Evolutionary conservation across 768 basidiomycete genomes (phyloP).

Genomic region (Hericium rajendrae): DNA sequence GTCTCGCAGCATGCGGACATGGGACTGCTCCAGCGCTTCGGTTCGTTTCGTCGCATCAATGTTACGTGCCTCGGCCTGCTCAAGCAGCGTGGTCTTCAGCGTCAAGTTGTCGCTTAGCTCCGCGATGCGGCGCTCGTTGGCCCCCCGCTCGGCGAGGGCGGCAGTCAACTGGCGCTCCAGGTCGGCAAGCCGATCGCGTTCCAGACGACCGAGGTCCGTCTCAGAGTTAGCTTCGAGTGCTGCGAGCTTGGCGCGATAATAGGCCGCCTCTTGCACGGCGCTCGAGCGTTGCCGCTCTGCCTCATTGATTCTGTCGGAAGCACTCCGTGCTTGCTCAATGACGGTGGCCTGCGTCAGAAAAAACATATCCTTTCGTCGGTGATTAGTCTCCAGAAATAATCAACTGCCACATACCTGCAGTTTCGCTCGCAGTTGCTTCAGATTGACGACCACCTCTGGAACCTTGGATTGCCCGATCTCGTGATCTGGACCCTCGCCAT

Average conservation of each 20-base stretch:
- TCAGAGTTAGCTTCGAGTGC: conserved; percentile 70
- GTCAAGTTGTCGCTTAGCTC: conserved; percentile 69
- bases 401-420: conserved; percentile 57
- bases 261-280: conserved; percentile 90
- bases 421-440: conserved; percentile 83
- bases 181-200: conserved; percentile 66
- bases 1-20: conserved; percentile 52
- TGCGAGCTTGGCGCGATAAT: conserved; percentile 89
- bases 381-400: neutral
- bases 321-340: conserved; percentile 62
- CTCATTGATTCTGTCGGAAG: conserved; percentile 70
- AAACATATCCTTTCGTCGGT: too few species aligned
- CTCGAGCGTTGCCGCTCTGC: conserved; percentile 67
- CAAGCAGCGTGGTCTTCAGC: conserved; percentile 64
- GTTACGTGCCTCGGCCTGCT: conserved; percentile 73
- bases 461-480: conserved; percentile 43
- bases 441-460: conserved; percentile 63
- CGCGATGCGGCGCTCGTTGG: conserved; percentile 59
- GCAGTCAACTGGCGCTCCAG: conserved; percentile 64
- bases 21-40: conserved; percentile 60
- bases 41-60: conserved; percentile 67
- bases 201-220: conserved; percentile 56
- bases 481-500: conserved; percentile 10
- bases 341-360: conserved; percentile 45
- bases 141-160: conserved; percentile 51